Conservation (phyloP, 2,329 filamentous ascomycete genomes). For the Daldinia eschscholtzii region DNA sequence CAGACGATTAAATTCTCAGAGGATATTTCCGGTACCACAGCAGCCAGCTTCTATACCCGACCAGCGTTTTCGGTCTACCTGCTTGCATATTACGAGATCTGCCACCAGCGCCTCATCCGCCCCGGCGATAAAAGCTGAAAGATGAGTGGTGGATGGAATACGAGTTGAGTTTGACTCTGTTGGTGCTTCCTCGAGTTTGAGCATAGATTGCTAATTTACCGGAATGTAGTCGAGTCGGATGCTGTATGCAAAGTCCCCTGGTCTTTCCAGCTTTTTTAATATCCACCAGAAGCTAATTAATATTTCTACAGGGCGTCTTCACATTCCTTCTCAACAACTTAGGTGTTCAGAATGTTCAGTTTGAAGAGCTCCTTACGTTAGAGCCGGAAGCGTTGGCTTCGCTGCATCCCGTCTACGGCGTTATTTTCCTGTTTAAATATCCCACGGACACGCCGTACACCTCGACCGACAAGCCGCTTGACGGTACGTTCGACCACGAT, state of each 20-base stretch:
- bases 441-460: constrained; percentile 76
- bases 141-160: constrained; percentile 93
- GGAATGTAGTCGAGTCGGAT: constrained; percentile 82
- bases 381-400: constrained; percentile 79
- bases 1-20: not conserved
- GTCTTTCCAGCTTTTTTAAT: constrained; percentile 29
- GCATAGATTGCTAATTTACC: constrained; percentile 41
- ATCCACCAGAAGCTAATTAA: constrained; percentile 48
- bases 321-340: constrained; percentile 93
- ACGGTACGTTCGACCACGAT: constrained; percentile 83
- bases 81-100: constrained; percentile 5
- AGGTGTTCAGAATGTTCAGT: constrained; percentile 93
- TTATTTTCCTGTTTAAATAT: constrained; percentile 99
- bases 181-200: constrained; percentile 1
- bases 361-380: constrained; percentile 93
- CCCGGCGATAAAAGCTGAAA: constrained; percentile 43
- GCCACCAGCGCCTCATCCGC: constrained; percentile 35
- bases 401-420: constrained; percentile 86
- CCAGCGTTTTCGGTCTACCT: constrained; percentile 4
- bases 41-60: constrained; percentile 7
- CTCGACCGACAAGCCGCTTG: constrained; percentile 73
- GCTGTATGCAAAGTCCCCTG: constrained; percentile 70
- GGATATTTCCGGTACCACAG: constrained; percentile 9
- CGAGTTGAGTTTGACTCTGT: constrained; percentile 67
- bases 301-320: constrained; percentile 83